Conservation (phyloP, 768 basidiomycete species). For the Hericium erinaceus region DNA sequence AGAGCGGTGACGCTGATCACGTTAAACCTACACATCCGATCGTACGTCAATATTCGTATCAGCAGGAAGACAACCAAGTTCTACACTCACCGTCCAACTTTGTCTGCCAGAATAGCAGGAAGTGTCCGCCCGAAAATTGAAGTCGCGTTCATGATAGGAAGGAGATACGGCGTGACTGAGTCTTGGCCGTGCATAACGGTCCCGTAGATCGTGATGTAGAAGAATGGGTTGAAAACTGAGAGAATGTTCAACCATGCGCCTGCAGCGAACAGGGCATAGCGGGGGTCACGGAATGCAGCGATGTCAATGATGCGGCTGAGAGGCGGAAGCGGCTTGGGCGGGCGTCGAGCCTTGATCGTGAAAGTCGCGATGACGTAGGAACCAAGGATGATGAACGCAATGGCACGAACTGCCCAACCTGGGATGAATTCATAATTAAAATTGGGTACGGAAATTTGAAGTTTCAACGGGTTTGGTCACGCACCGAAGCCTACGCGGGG, state of each 20-base stretch:
- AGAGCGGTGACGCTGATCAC: conserved; percentile 20
- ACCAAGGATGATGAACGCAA: conserved; percentile 20
- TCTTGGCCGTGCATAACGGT: conserved; percentile 16
- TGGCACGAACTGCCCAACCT: conserved; percentile 22
- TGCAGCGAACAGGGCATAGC: conserved; percentile 14
- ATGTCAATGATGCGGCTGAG: conserved; percentile 18
- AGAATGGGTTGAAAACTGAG: conserved; percentile 23
- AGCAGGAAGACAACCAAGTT: not conserved
- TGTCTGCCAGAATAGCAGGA: conserved; percentile 22
- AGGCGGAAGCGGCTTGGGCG: conserved; percentile 15
- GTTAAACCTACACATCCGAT: conserved; percentile 16
- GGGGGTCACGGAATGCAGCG: conserved; percentile 18
- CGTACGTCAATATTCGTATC: too few species aligned
- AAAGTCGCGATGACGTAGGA: conserved; percentile 19
- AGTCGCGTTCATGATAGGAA: conserved; percentile 24
- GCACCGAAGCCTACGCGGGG: conserved; percentile 16
- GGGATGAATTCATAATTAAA: conserved; percentile 2
- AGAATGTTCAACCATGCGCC: conserved; percentile 17
- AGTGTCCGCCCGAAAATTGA: conserved; percentile 21
- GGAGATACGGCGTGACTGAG: conserved; percentile 18
- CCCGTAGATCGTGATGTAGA: conserved; percentile 25
- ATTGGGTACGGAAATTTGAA: too few species aligned
- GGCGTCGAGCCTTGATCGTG: conserved; percentile 20
- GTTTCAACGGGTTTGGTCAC: not conserved
- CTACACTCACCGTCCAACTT: conserved; percentile 17